Evolutionary conservation across 129 eudicot genomes (phyloP).

Genomic region (Cynara cardunculus): DNA sequence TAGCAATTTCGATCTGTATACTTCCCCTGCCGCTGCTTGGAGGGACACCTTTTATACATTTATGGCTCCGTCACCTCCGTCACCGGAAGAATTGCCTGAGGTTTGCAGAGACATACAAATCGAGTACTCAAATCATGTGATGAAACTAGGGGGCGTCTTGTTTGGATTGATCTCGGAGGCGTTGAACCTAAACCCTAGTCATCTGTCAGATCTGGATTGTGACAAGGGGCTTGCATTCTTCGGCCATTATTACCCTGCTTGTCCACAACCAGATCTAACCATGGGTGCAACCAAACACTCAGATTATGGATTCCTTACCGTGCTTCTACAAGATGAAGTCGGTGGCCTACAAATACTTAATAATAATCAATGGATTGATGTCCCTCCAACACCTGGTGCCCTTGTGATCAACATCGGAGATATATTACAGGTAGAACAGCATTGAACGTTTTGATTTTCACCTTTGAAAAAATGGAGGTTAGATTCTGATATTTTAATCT

Average conservation of each 20-base stretch:
- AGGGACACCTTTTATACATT: constrained; percentile 28
- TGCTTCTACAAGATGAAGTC: neutral
- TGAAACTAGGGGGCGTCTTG: neutral
- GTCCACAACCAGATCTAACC: neutral
- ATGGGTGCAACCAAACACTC: neutral
- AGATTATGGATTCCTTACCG: neutral
- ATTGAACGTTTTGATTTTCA: neutral
- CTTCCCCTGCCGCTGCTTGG: constrained; percentile 29
- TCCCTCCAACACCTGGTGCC: neutral
- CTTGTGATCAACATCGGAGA: neutral
- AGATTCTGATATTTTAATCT: neutral
- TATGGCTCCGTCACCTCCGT: constrained; percentile 36
- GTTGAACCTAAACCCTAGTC: constrained; percentile 9
- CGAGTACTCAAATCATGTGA: constrained; percentile 23
- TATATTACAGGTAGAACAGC: neutral
- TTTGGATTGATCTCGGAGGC: constrained; percentile 28
- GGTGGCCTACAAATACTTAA: neutral
- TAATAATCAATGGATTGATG: neutral
- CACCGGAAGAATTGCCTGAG: constrained; percentile 7
- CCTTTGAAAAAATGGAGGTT: neutral
- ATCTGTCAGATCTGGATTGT: neutral
- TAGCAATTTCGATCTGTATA: constrained; percentile 38
- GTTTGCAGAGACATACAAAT: constrained; percentile 24
- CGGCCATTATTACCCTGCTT: neutral
- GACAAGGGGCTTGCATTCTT: neutral